Conservation (phyloP, 2,329 filamentous ascomycete species). For the Curvularia sp. region DNA sequence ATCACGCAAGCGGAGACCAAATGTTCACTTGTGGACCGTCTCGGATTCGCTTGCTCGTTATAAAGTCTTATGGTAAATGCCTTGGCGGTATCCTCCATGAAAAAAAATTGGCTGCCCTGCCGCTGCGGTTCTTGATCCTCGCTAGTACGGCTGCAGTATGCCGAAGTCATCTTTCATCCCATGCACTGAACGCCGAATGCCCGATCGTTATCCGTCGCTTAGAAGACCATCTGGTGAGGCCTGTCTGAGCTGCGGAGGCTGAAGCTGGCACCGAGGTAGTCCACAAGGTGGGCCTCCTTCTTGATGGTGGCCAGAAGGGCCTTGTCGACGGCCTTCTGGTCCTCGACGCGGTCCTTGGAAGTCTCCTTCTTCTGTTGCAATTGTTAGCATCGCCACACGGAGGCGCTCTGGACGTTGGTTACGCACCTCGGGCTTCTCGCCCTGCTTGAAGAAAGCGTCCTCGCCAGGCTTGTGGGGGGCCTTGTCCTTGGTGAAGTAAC, state of each 20-base stretch:
- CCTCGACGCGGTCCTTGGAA: slow-evolving; percentile 86
- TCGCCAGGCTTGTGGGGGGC: slow-evolving; percentile 92
- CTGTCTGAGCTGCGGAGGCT: slow-evolving; percentile 99
- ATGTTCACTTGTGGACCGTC: slow-evolving; percentile 50
- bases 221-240: slow-evolving; percentile 99
- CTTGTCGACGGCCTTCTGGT: slow-evolving; percentile 99
- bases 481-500: slow-evolving; percentile 98
- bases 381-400: slow-evolving; percentile 24
- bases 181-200: slow-evolving; percentile 51
- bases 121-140: slow-evolving; percentile 44
- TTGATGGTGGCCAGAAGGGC: slow-evolving; percentile 93
- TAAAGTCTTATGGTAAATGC: slow-evolving; percentile 51
- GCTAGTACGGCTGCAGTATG: slow-evolving; percentile 52
- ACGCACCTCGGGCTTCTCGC: slow-evolving; percentile 95
- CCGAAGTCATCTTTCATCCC: slow-evolving; percentile 52
- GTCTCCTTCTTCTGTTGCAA: slow-evolving; percentile 88
- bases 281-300: slow-evolving; percentile 93
- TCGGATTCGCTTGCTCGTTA: slow-evolving; percentile 53
- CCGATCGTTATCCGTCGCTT: slow-evolving; percentile 54
- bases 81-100: slow-evolving; percentile 50
- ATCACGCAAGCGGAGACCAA: slow-evolving; percentile 45
- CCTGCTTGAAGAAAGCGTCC: slow-evolving; percentile 99
- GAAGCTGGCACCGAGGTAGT: slow-evolving; percentile 96
- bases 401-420: neutral
- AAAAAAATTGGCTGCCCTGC: slow-evolving; percentile 46